Evolutionary conservation across 1,284 basidiomycete species (phyloP), one percentile per base, ranked within the genome.

Genomic region (Schizophyllum commune): DNA sequence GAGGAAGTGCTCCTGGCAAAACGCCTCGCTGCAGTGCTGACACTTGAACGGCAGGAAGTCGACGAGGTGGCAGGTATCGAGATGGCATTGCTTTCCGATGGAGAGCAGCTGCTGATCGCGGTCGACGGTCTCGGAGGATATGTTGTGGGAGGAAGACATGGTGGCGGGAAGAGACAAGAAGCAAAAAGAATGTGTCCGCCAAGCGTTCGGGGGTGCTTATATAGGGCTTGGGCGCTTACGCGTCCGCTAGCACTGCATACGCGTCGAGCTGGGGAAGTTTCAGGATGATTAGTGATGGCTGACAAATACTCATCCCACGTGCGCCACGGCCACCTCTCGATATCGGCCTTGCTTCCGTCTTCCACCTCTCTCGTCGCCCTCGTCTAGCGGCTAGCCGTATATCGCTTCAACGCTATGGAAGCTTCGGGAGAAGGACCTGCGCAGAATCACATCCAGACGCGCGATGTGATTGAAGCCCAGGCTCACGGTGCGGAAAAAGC

Each of bases 31-130:
- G 69, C 89, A 92, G 67, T 90, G 86, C 58, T 88, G 83, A 70
- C 90, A 91, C 73, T 85, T 88, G 79, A 91, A 88, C 0, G 90
- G 89, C n/a, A 92, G 75, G 67, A 90, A 92, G 75, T 92, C 91
- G 68, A 91, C 79, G 64, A 89, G 79, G 32, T 77, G 72, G 73
- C 90, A 92, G 1, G 79, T 73, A 0, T 79, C 67, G 56, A 83
- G 78, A 19, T 85, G 83, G 72, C 89, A 92, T 67, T 89, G 85
- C 62, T 82, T 79, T n/a, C 89, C 90, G 63, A 91, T 71, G 55
- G 75, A 72, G 58, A 92, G 78, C 19, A 92, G 75, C 32, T 85
- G 79, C 17, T 74, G 68, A 62, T 86, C 81, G 63, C 74, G 77
- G 59, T 81, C 77, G 8, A 67, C 60, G 61, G 62, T 11, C 39